Conservation (phyloP, 768 basidiomycete genomes). For the Serendipita indica region DNA sequence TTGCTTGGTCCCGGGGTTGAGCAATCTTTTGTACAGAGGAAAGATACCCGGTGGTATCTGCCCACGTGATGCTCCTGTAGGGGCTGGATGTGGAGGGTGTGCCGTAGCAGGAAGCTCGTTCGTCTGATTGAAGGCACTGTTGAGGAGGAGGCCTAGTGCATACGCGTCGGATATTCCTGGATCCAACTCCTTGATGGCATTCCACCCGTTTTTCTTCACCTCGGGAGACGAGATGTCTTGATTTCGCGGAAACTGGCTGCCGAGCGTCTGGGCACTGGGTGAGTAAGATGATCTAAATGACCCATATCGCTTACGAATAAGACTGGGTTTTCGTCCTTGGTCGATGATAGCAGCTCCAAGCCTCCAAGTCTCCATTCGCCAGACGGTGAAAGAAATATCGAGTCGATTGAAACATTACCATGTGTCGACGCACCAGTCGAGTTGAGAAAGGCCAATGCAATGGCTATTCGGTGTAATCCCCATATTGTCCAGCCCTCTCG, state of each 20-base stretch:
- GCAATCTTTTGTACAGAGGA: conserved; percentile 67
- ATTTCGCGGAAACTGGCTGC: conserved; percentile 45
- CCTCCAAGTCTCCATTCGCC: conserved; percentile 97
- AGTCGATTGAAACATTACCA: conserved; percentile 56
- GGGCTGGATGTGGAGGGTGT: conserved; percentile 63
- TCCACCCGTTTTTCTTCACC: conserved; percentile 79
- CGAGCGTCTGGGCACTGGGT: conserved; percentile 40
- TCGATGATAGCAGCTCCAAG: conserved; percentile 76
- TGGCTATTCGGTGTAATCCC: conserved; percentile 83
- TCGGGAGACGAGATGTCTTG: conserved; percentile 62
- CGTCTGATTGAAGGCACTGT: conserved; percentile 74
- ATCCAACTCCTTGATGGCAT: conserved; percentile 61
- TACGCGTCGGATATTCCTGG: conserved; percentile 71
- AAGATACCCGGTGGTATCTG: conserved; percentile 62
- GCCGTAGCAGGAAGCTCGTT: conserved; percentile 53
- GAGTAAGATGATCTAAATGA: conserved; percentile 11
- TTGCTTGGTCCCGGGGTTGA: conserved; percentile 76
- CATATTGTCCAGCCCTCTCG: conserved; percentile 83
- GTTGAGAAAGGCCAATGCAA: conserved; percentile 82
- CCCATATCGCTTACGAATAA: conserved; percentile 50
- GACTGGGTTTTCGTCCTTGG: conserved; percentile 61
- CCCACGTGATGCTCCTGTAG: conserved; percentile 60
- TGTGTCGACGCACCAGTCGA: conserved; percentile 70
- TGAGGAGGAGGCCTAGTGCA: conserved; percentile 72
- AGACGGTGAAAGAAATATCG: conserved; percentile 80